phyloP scores from a whole-genome alignment of 192 early-diverging fungal species.

The Coemansia reversa region DNA sequence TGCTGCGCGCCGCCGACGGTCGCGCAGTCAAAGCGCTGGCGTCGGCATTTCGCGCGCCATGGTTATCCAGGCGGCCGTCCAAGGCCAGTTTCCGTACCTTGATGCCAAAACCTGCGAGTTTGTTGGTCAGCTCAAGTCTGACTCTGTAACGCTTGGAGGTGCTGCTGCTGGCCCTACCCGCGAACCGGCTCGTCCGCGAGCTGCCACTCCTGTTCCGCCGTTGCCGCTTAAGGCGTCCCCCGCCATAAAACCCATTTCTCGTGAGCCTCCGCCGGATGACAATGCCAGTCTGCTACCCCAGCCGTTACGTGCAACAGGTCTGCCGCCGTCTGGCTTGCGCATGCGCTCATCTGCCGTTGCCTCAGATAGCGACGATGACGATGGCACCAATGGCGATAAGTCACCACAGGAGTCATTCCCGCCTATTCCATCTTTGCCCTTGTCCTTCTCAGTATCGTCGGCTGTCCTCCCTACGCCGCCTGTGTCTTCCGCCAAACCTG shows the following conservation, averaged over 20 bases:
- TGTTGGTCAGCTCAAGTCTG: conserved; percentile 52
- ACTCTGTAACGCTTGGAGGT: conserved; percentile 39
- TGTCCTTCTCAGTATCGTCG: no score
- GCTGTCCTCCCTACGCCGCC: no score
- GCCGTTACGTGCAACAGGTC: conserved; percentile 9
- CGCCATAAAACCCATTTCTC: conserved; percentile 13
- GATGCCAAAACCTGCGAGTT: conserved; percentile 55
- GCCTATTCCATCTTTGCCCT: no score
- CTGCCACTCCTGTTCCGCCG: not conserved
- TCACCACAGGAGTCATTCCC: no score
- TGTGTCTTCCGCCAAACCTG: no score
- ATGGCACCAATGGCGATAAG: no score
- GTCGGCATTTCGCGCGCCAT: conserved; percentile 52
- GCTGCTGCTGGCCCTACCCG: conserved; percentile 26
- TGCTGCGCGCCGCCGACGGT: conserved; percentile 35
- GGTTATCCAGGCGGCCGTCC: conserved; percentile 51
- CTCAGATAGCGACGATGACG: no score
- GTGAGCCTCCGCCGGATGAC: not conserved
- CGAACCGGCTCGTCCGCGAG: conserved; percentile 7
- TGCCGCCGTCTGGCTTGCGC: conserved; percentile 26
- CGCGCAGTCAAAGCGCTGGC: conserved; percentile 52
- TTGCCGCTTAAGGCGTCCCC: conserved; percentile 18
- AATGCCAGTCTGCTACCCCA: conserved; percentile 6
- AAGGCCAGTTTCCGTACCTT: conserved; percentile 52
- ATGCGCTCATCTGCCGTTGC: conserved; percentile 15